phyloP scores from a whole-genome alignment of 192 early-diverging fungal species.

The Chytriomyces sp. region DNA sequence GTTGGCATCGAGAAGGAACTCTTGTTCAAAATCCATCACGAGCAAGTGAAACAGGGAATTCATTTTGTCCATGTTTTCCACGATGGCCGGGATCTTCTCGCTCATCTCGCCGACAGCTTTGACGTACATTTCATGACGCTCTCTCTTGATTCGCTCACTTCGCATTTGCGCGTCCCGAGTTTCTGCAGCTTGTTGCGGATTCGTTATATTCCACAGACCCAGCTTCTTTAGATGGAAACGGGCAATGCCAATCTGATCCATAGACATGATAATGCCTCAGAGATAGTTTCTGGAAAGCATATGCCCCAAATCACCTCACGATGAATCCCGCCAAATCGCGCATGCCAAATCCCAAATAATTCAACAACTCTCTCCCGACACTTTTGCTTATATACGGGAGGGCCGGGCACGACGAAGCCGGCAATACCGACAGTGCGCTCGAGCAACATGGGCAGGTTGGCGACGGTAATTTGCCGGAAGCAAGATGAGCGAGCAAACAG shows the following conservation, averaged over 20 bases:
- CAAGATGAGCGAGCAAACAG: neutral
- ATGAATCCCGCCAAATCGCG: neutral
- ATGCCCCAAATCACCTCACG: neutral
- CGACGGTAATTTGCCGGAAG: neutral
- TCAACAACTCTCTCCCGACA: neutral
- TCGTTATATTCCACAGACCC: neutral
- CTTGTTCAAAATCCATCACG: neutral
- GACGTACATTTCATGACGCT: conserved; percentile 11
- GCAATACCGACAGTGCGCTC: conserved; percentile 3
- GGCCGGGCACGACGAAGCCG: conserved; percentile 8
- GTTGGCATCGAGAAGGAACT: neutral
- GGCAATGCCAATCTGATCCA: conserved; percentile 15
- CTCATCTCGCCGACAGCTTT: conserved; percentile 2
- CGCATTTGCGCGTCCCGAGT: conserved; percentile 7
- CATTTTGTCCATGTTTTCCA: conserved; percentile 3
- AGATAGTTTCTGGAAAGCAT: neutral
- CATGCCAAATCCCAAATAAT: neutral
- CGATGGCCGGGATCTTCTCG: neutral
- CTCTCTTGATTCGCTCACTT: conserved; percentile 14
- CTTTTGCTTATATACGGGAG: neutral
- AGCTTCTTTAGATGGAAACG: neutral
- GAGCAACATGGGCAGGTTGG: neutral
- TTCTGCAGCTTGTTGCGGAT: neutral
- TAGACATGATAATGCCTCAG: neutral
- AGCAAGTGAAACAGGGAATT: conserved; percentile 7